Evolutionary conservation across 345 rosid genomes (phyloP).

Genomic region (Eucalyptus guilfoylei): DNA sequence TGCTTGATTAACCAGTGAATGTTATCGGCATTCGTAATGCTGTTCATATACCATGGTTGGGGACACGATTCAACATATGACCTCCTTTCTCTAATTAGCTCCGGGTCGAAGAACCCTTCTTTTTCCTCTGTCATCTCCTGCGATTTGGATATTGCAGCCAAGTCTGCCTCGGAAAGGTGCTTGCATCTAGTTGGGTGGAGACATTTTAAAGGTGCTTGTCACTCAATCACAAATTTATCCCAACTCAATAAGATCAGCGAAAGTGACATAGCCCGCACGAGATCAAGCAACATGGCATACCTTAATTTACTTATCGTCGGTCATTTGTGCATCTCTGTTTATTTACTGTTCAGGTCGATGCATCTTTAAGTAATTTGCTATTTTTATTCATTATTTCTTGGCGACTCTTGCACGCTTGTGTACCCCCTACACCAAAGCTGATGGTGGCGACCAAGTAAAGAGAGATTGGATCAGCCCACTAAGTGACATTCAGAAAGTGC

Average conservation of each 20-base stretch:
- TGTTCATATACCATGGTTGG: not conserved
- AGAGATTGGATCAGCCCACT: not conserved
- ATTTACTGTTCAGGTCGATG: not conserved
- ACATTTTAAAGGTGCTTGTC: not conserved
- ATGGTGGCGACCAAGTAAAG: constrained; percentile 47
- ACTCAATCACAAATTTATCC: not conserved
- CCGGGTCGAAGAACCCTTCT: not conserved
- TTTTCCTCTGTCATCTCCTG: not conserved
- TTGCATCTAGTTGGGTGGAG: not conserved
- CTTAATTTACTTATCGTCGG: not conserved
- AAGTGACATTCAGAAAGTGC: not conserved
- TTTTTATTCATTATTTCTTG: not conserved
- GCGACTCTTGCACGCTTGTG: constrained; percentile 17
- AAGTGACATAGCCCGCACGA: not conserved
- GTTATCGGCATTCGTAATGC: not conserved
- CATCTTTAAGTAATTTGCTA: not conserved
- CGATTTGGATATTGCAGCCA: not conserved
- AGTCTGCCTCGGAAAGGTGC: not conserved
- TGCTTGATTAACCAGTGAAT: not conserved
- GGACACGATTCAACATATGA: not conserved
- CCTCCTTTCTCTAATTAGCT: not conserved
- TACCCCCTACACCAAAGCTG: not conserved
- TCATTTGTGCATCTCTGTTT: not conserved
- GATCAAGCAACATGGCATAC: not conserved
- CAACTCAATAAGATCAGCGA: not conserved